These are phyloP conservation scores for Aspergillus costaricaensis DNA, from an alignment of 2,329 filamentous ascomycete species.

Conservation along the genomic window DNA sequence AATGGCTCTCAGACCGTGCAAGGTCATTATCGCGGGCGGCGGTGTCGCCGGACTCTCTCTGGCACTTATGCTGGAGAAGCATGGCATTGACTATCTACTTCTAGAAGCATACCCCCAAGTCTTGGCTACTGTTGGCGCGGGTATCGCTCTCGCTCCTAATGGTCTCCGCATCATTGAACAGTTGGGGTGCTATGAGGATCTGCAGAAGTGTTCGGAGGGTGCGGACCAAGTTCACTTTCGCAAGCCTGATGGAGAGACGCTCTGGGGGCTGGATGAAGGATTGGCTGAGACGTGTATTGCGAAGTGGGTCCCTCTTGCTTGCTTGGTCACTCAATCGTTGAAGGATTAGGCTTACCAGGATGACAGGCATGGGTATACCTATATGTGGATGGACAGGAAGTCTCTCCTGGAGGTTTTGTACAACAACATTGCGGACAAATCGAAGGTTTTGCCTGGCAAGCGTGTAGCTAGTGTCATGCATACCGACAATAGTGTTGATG, in stretches of 20 bases:
- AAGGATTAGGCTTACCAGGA: not conserved
- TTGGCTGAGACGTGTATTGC: not conserved
- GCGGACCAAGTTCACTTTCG: not conserved
- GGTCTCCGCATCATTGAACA: conserved; percentile 22
- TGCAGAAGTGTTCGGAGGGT: not conserved
- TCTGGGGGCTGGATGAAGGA: not conserved
- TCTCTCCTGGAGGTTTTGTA: conserved; percentile 28
- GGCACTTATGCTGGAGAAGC: conserved; percentile 20
- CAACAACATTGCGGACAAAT: conserved; percentile 26
- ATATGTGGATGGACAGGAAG: conserved; percentile 28
- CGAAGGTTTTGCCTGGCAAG: conserved; percentile 21
- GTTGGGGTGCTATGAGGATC: conserved; percentile 14
- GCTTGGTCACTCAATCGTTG: no score
- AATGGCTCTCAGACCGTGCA: conserved; percentile 1
- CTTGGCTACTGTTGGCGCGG: conserved; percentile 24
- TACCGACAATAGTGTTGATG: conserved; percentile 1
- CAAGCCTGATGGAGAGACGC: not conserved
- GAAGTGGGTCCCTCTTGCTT: not conserved
- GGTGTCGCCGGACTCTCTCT: conserved; percentile 17
- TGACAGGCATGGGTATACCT: conserved; percentile 24
- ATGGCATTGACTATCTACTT: conserved; percentile 24
- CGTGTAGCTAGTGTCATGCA: conserved; percentile 14
- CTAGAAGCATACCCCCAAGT: conserved; percentile 23
- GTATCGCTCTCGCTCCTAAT: conserved; percentile 21
- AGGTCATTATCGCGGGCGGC: not conserved